These are phyloP conservation scores for Nicotiana undulata DNA, from an alignment of 257 asterid genomes.

Conservation along the genomic window DNA sequence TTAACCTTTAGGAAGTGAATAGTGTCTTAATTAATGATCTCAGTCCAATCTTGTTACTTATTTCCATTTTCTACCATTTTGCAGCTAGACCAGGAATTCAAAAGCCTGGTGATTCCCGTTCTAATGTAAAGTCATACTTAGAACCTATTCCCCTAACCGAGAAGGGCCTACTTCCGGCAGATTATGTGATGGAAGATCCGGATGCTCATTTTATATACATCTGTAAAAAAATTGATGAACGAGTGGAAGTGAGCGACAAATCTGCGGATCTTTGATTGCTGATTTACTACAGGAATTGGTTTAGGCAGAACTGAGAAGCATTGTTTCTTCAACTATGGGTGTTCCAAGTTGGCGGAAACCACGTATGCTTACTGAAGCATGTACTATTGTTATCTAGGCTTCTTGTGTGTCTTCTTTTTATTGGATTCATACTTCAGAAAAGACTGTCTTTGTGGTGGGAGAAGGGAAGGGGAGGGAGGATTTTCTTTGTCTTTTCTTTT, in stretches of 20 bases:
- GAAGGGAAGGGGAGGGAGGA: neutral
- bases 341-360: neutral
- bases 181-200: slow-evolving; percentile 78
- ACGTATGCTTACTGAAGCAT: neutral
- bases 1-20: neutral
- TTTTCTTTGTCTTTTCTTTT: neutral
- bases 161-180: slow-evolving; percentile 68
- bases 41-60: neutral
- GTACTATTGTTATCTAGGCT: neutral
- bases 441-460: neutral
- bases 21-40: neutral
- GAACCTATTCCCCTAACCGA: slow-evolving; percentile 69
- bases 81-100: slow-evolving; percentile 97
- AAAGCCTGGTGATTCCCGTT: slow-evolving; percentile 39
- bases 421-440: neutral
- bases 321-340: slow-evolving; percentile 2
- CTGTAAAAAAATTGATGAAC: slow-evolving; percentile 50
- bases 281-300: slow-evolving; percentile 11
- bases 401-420: neutral
- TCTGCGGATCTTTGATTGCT: slow-evolving; percentile 22
- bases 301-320: neutral
- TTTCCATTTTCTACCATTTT: slow-evolving; percentile 7
- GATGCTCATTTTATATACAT: slow-evolving; percentile 88
- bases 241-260: slow-evolving; percentile 14
- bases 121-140: slow-evolving; percentile 30